Evolutionary conservation across 768 basidiomycete species (phyloP).

Genomic region (Termitomyces sp.): DNA sequence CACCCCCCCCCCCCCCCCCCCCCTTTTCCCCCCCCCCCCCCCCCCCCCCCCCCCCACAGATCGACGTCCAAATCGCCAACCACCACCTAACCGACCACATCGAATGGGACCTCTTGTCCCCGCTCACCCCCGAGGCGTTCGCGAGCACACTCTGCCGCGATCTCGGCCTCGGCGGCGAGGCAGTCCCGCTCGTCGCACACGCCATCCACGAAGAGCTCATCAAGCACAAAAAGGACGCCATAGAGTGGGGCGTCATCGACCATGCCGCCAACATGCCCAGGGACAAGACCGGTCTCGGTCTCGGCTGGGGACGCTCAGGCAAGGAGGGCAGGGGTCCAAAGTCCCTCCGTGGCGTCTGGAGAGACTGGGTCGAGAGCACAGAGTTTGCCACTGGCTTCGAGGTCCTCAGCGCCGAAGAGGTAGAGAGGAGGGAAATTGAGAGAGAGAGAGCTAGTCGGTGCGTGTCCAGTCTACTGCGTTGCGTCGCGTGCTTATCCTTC

Average conservation of each 20-base stretch:
- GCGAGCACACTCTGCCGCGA: slow-evolving; percentile 76
- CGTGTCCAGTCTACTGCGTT: background rate
- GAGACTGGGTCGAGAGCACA: slow-evolving; percentile 91
- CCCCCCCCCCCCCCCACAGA: slow-evolving; percentile 36
- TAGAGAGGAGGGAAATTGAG: slow-evolving; percentile 86
- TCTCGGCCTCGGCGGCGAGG: slow-evolving; percentile 84
- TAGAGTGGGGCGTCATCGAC: slow-evolving; percentile 87
- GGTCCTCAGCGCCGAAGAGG: slow-evolving; percentile 83
- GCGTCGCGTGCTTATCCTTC: background rate
- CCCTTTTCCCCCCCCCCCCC: too few relatives aligned
- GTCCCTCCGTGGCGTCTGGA: slow-evolving; percentile 81
- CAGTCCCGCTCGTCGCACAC: slow-evolving; percentile 83
- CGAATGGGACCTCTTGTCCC: slow-evolving; percentile 97
- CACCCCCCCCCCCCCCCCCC: too few relatives aligned
- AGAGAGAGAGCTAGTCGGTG: slow-evolving; percentile 76
- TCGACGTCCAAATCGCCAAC: slow-evolving; percentile 94
- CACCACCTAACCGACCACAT: slow-evolving; percentile 92
- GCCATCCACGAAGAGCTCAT: slow-evolving; percentile 94
- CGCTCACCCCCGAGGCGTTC: slow-evolving; percentile 85
- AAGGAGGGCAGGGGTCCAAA: slow-evolving; percentile 79
- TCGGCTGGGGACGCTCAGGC: slow-evolving; percentile 72
- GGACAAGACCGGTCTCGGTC: slow-evolving; percentile 77
- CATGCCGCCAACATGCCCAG: slow-evolving; percentile 38
- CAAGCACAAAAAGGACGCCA: slow-evolving; percentile 91
- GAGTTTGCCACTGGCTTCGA: slow-evolving; percentile 88